Base-by-base conservation (phyloP, 208 protist species). In the Acanthamoeba culbertsoni region DNA sequence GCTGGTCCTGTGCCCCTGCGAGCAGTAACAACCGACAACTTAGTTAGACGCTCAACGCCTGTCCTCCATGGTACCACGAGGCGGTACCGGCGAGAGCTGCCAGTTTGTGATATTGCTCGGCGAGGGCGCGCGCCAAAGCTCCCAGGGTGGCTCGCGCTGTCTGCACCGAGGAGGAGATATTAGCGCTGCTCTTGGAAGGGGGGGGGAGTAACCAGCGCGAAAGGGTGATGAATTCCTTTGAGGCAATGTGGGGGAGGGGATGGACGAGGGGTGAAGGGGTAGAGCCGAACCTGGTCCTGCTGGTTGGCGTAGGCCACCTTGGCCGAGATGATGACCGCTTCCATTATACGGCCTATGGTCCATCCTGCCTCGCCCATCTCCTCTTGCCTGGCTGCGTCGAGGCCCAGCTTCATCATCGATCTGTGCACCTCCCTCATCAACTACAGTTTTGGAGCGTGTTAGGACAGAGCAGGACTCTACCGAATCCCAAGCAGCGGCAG, bases 81-180 rank as follows among this genome's bases (percentile, higher is more conserved):
- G 1, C 23, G 23, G 65, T 75, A 75, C 65, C 20, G 65, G 65
- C 20, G 14, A 75, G 65, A 1, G 31, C 28, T 16, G 75, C 18
- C 28, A 86, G 75, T 31, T 86, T 86, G 75, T 86, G 75, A 31
- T 86, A 86, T 45, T 86, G 75, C 16, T 86, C 75, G 43, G 75
- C 75, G 20, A 86, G 75, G 14, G 75, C 33, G 6, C 28, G 12
- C 26, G 75, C 75, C n/a, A 86, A 31, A 5, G 75, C 33, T 0
- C 43, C 42, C 45, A 86, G 48, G 75, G 48, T 86, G 75, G 10
- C 20, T 42, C 65, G 65, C 10, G 65, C 65, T 10, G 51, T 23
- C 51, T 59, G 51, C n/a, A 59, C 14, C 23, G 51, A 59, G 14
- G 16, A 59, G 14, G 51, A 14, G 14, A n/a, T n/a, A 23, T 59